Evolutionary conservation across 768 basidiomycete genomes (phyloP).

Genomic region (Termitomyces titanicus): DNA sequence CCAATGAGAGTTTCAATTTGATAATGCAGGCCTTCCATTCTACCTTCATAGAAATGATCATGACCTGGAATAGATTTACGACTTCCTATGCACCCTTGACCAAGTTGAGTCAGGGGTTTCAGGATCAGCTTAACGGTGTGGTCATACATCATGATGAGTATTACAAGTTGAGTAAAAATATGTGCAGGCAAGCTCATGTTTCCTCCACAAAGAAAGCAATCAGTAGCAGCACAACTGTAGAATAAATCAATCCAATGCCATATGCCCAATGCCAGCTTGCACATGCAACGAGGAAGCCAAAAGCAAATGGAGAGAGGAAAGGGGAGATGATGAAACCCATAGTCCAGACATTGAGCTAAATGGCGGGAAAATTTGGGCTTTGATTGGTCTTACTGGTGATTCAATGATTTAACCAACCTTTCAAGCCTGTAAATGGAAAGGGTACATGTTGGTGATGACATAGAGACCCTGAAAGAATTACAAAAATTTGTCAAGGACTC

Average conservation of each 20-base stretch:
- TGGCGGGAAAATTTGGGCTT: not conserved
- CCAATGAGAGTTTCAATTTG: slow-evolving; percentile 51
- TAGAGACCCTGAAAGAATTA: slow-evolving; percentile 43
- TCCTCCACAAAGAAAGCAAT: slow-evolving; percentile 48
- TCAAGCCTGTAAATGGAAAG: too few relatives aligned
- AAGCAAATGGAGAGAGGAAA: slow-evolving; percentile 59
- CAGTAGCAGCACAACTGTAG: slow-evolving; percentile 37
- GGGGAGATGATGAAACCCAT: slow-evolving; percentile 61
- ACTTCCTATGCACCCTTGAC: too few relatives aligned
- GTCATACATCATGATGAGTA: slow-evolving; percentile 40
- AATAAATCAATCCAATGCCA: slow-evolving; percentile 62
- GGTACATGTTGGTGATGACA: slow-evolving; percentile 60
- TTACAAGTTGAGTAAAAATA: too few relatives aligned
- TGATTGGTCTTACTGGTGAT: not conserved
- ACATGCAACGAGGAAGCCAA: slow-evolving; percentile 63
- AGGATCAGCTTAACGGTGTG: slow-evolving; percentile 44
- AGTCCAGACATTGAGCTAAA: slow-evolving; percentile 46
- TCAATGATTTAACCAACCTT: slow-evolving; percentile 41
- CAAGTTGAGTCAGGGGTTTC: slow-evolving; percentile 23
- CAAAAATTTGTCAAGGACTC: not conserved
- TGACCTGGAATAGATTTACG: too few relatives aligned
- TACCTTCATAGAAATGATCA: too few relatives aligned
- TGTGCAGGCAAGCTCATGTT: slow-evolving; percentile 37
- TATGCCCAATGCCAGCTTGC: slow-evolving; percentile 63
- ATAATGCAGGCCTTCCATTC: slow-evolving; percentile 42